Percentiles rank a stretch among this genome's conserved stretches.
phyloP scores from a whole-genome alignment of 2,329 filamentous ascomycete genomes.

The Monascus ruber region DNA sequence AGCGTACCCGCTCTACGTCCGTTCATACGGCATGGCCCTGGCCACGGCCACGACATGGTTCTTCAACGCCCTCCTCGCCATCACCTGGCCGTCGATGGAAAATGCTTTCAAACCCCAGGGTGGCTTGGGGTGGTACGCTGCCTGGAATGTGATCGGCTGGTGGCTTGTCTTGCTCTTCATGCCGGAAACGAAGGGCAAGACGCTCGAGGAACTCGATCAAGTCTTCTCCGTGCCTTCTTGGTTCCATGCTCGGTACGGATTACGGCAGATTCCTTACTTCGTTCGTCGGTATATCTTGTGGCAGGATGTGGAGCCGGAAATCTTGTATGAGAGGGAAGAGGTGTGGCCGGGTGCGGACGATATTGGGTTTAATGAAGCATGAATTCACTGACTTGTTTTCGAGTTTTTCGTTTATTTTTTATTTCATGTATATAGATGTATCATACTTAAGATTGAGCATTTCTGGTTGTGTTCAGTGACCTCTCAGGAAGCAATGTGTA shows the following conservation, averaged over 20 bases:
- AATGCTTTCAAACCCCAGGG: slow-evolving; percentile 39
- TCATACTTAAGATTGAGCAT: no score
- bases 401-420: background rate
- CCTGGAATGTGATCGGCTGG: slow-evolving; percentile 33
- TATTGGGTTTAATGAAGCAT: slow-evolving; percentile 11
- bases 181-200: slow-evolving; percentile 31
- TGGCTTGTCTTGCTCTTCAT: slow-evolving; percentile 34
- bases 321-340: slow-evolving; percentile 26
- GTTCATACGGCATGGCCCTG: slow-evolving; percentile 51
- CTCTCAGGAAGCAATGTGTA: no score
- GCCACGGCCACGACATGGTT: slow-evolving; percentile 53
- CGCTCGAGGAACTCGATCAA: slow-evolving; percentile 39
- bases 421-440: background rate
- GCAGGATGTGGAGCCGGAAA: slow-evolving; percentile 28
- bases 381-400: background rate
- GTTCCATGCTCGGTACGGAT: slow-evolving; percentile 29
- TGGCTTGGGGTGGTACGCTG: slow-evolving; percentile 42
- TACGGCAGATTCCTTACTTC: slow-evolving; percentile 27
- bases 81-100: slow-evolving; percentile 43
- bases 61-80: slow-evolving; percentile 44
- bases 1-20: slow-evolving; percentile 53
- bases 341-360: slow-evolving; percentile 6
- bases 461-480: no score
- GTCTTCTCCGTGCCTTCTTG: slow-evolving; percentile 43
- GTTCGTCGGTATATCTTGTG: slow-evolving; percentile 24